Percentiles rank a stretch among this genome's conserved stretches.
Evolutionary conservation across 768 basidiomycete species (phyloP).

Genomic region (Austroboletus eburneus): DNA sequence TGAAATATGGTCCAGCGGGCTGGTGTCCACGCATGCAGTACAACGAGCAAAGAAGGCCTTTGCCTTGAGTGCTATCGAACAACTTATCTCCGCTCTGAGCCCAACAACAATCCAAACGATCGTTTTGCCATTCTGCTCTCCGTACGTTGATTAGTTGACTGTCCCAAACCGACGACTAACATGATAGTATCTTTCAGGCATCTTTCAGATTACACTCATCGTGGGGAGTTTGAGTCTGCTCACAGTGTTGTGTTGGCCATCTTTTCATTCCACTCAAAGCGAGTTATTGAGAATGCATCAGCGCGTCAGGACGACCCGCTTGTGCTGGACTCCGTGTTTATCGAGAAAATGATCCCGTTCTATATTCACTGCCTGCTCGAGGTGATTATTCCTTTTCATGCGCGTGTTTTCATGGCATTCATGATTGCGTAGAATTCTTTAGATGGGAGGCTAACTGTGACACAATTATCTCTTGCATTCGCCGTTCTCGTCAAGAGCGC

Average conservation of each 20-base stretch:
- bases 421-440: conserved; percentile 50
- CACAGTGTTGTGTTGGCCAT: conserved; percentile 80
- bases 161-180: background rate
- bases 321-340: conserved; percentile 35
- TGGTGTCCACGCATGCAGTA: conserved; percentile 21
- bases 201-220: conserved; percentile 51
- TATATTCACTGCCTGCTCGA: conserved; percentile 70
- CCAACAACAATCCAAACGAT: conserved; percentile 48
- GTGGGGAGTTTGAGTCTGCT: conserved; percentile 81
- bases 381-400: conserved; percentile 37
- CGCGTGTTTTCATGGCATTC: background rate
- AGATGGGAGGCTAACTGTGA: conserved; percentile 54
- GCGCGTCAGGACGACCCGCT: conserved; percentile 7
- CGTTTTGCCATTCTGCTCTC: conserved; percentile 59
- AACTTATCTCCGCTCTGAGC: conserved; percentile 61
- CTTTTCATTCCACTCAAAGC: conserved; percentile 57
- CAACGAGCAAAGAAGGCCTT: conserved; percentile 49
- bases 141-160: conserved; percentile 43
- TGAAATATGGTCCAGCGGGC: conserved; percentile 23
- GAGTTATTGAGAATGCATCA: conserved; percentile 11
- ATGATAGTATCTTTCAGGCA: conserved; percentile 39
- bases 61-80: conserved; percentile 71
- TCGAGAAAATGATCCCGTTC: conserved; percentile 63
- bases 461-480: conserved; percentile 72
- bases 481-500: conserved; percentile 67